Base-by-base conservation (phyloP, 305 asterid species). In the Fraxinus baroniana region DNA sequence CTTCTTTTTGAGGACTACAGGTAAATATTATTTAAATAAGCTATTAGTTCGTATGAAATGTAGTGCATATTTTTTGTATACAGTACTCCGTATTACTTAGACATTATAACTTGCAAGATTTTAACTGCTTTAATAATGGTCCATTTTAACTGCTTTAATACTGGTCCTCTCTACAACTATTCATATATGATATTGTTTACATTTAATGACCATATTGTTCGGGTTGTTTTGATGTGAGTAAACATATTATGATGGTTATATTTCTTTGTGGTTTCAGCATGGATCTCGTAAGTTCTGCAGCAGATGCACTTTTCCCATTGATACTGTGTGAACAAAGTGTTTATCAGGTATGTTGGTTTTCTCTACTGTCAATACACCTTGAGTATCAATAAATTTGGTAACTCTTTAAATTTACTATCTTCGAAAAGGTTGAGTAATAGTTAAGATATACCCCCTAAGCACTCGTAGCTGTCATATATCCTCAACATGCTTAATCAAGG, bases 261-360 rank as follows among this genome's bases (percentile, higher is more conserved):
- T 74, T 80, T 41, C 60, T 86, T 86, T 87, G 76, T 82, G 85
- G 12, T 85, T 86, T 60, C 94, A 96, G 99, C 85, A 79, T 86
- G 33, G 99, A 96, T 90, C 97, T 94, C 60, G 94, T 96, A 81
- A 88, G 94, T 87, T 83, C 97, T 75, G 95, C 97, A 74, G 99
- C 98, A 32, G 99, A 94, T 87, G 97, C 98, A 57, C 98, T 96
- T 84, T 93, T 96, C 78, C 97, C 99, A 5, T 85, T 96, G 89
- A 90, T 96, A 82, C 89, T 94, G 44, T 94, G 98, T 75, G 97
- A 96, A 89, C 98, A 91, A 83, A 83, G 82, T 90, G 89, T 92
- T 84, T 96, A 92, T 89, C 98, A 96, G 99, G 99, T 94, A 89
- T 71, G 46, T 17, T 71, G 44, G 41, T 71, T 71, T 71, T 71